Base-by-base conservation (phyloP, 345 rosid genomes). In the Orychophragmus violaceus region DNA sequence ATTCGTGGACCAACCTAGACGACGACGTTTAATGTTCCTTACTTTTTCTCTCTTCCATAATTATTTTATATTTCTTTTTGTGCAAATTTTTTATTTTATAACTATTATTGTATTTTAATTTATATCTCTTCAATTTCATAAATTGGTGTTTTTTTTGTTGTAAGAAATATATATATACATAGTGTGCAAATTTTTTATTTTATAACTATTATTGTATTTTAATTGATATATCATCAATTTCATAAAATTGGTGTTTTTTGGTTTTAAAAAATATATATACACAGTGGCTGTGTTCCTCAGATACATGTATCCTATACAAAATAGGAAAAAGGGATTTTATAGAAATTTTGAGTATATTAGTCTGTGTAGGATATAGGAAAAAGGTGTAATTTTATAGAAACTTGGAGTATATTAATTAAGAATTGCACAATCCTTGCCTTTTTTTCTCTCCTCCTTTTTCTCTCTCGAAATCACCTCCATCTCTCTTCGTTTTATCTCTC, bases 1-100 rank as follows among this genome's bases (percentile, higher is more conserved):
- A 49, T 72, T 39, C 8, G 9, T 14, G 54, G 54, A 72, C 76
- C 76, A 72, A 50, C 55, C 48, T 64, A 49, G 17, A 66, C 62
- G 75, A 62, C 75, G 75, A 62, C 75, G 63, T 45, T 63, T 71
- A 18, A 5, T 55, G 1, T 46, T 25, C 28, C 13, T 52, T 33
- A 5, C 22, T 42, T 35, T 23, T 16, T n/a, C n/a, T 23, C 6
- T 22, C 6, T 23, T 49, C 24, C 13, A 10, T 48, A 14, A 13
- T 41, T 6, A 41, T 41, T 41, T 41, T 14, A 14, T 14, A 14
- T n/a, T n/a, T n/a, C n/a, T n/a, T n/a, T n/a, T n/a, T n/a, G n/a
- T n/a, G n/a, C n/a, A n/a, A n/a, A n/a, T n/a, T n/a, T n/a, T n/a
- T 64, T 21, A 5, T 46, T 29, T 19, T 45, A 3, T 10, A 13